Evolutionary conservation across 768 basidiomycete species (phyloP).

Genomic region (Lactarius sp.): DNA sequence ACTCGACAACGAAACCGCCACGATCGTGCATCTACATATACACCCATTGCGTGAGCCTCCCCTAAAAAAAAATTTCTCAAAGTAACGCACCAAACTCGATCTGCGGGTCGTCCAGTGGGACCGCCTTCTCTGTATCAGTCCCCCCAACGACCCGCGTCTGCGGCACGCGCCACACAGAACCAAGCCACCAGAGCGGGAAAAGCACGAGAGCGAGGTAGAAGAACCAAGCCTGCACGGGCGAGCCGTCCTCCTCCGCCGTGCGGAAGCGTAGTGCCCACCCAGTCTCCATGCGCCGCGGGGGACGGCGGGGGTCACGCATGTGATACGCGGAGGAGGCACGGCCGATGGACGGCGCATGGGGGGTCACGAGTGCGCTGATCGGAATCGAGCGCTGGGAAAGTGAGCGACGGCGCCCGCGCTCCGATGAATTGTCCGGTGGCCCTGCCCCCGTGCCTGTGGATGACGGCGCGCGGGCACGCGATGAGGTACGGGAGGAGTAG

Average conservation of each 20-base stretch:
- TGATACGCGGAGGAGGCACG: conserved; percentile 54
- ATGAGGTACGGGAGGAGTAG: conserved; percentile 36
- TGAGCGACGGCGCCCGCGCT: conserved; percentile 29
- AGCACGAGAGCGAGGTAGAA: conserved; percentile 69
- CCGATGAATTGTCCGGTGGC: conserved; percentile 4
- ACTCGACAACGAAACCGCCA: conserved; percentile 76
- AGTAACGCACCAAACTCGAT: conserved; percentile 62
- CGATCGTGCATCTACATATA: conserved; percentile 53
- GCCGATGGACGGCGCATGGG: conserved; percentile 68
- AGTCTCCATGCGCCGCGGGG: conserved; percentile 52
- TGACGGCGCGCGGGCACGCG: conserved; percentile 25
- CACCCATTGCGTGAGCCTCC: conserved; percentile 10
- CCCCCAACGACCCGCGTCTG: conserved; percentile 58
- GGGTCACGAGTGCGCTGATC: conserved; percentile 70
- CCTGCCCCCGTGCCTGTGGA: conserved; percentile 18
- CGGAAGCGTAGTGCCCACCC: conserved; percentile 57
- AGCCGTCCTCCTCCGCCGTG: conserved; percentile 46
- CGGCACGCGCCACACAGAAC: conserved; percentile 50
- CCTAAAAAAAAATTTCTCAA: not conserved
- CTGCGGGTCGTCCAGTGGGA: conserved; percentile 73
- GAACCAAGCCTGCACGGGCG: conserved; percentile 66
- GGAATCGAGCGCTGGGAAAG: conserved; percentile 72
- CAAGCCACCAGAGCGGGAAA: conserved; percentile 64
- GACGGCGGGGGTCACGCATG: conserved; percentile 75
- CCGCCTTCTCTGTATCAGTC: conserved; percentile 56